Percentiles rank a stretch among this genome's conserved stretches.
phyloP scores from a whole-genome alignment of 345 rosid genomes.

The Moricandia moricandioides region DNA sequence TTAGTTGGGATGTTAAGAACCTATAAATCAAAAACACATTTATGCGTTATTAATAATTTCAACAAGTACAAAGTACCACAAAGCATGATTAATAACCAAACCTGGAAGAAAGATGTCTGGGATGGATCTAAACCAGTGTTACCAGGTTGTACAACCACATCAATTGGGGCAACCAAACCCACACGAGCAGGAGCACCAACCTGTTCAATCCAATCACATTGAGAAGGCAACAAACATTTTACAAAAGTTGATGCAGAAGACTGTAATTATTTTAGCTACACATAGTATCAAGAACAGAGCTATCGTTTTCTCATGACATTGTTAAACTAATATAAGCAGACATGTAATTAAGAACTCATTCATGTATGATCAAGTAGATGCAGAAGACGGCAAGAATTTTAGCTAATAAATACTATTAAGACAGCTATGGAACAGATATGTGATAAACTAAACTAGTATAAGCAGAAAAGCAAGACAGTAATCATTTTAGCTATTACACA shows the following conservation, averaged over 20 bases:
- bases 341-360: background rate
- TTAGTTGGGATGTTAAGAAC: constrained; percentile 78
- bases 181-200: constrained; percentile 99
- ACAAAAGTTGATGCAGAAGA: background rate
- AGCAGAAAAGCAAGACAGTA: no score
- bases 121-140: constrained; percentile 98
- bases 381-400: background rate
- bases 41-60: background rate
- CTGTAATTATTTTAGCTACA: background rate
- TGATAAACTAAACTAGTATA: no score
- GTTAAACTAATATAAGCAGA: background rate
- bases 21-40: constrained; percentile 23
- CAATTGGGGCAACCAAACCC: constrained; percentile 92
- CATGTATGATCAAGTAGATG: background rate
- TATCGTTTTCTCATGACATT: no score
- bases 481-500: no score
- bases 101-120: constrained; percentile 99
- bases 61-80: background rate
- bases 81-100: background rate
- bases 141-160: constrained; percentile 96
- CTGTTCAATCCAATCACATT: constrained; percentile 31
- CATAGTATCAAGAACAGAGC: background rate
- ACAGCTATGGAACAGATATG: background rate
- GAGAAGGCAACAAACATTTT: background rate
- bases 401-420: background rate